Base-by-base conservation (phyloP, 2,329 filamentous ascomycete genomes). In the Pseudocercospora vitis region DNA sequence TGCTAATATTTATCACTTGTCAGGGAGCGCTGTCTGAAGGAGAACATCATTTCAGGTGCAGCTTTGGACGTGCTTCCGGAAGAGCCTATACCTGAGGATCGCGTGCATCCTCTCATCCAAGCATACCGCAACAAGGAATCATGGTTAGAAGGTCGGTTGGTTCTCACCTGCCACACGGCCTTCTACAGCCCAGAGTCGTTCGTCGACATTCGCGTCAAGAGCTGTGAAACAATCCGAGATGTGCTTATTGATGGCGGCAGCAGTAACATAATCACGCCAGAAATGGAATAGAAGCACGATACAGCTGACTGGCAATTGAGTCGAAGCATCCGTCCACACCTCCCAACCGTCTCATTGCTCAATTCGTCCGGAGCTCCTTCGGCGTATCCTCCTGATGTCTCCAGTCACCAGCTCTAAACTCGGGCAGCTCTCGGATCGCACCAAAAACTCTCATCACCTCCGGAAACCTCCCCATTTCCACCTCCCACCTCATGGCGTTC, bases 121-220 rank as follows among this genome's bases (percentile, higher is more conserved):
- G 66, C 66, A 6, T 68, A 67, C 23, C 50, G 66, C 6, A 60
- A 60, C 32, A 65, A 72, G 44, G 74, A 76, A 60, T 58, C 64
- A 14, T 77, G 74, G 74, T 58, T 77, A 50, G 71, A 72, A 58
- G 74, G 74, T 5, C 60, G 73, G 48, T 58, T 70, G 57, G 65
- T 63, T 3, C 61, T 72, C 49, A 71, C 63, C n/a, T 65, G 63
- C 14, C 63, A 65, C 28, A 61, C 63, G 1, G 63, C 63, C 3
- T 65, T 65, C 28, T 65, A 65, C 40, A 63, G 61, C 23, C 63
- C 63, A 3, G 63, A 65, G 29, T 63, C 61, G 42, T 65, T 64
- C 42, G 57, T 63, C 6, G 63, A 65, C 33, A 65, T 65, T 35
- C 52, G 63, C 5, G 46, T 62, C 24, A 65, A 65, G 56, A 65